phyloP scores from a whole-genome alignment of 371 early-diverging fungal species.

The Mortierella polycephala region DNA sequence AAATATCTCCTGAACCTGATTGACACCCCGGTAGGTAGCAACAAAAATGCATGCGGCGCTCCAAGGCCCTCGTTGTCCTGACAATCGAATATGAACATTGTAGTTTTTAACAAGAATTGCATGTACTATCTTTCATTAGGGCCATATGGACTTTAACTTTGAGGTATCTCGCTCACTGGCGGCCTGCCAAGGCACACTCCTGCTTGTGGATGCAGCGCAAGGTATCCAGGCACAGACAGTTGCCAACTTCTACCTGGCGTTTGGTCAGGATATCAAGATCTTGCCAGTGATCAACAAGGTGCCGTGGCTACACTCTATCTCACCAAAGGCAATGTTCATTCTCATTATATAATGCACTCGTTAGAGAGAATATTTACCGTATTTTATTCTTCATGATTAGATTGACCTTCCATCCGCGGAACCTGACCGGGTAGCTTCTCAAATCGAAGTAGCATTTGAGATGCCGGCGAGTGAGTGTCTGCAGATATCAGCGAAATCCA shows the following conservation, averaged over 20 bases:
- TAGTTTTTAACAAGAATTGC: too few species aligned
- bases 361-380: not conserved
- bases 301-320: not conserved
- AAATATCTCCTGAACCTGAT: conserved; percentile 87
- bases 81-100: not conserved
- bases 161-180: conserved; percentile 93
- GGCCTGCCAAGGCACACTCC: conserved; percentile 90
- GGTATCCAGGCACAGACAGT: conserved; percentile 97
- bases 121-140: conserved; percentile 50
- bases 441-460: conserved; percentile 92
- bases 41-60: not conserved
- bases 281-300: conserved; percentile 96
- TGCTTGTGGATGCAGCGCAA: conserved; percentile 92
- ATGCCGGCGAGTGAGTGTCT: conserved; percentile 68
- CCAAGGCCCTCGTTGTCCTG: not conserved
- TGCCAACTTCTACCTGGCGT: conserved; percentile 96
- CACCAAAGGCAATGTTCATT: too few species aligned
- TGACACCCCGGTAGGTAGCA: conserved; percentile 84
- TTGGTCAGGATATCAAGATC: conserved; percentile 85
- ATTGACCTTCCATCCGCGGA: conserved; percentile 94
- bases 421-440: conserved; percentile 75
- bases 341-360: not conserved
- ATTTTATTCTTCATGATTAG: conserved; percentile 33
- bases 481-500: conserved; percentile 92
- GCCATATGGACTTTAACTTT: conserved; percentile 87